Evolutionary conservation across 352 stramenopile genomes (phyloP).

Genomic region (Phytophthora macrochlamydospora): DNA sequence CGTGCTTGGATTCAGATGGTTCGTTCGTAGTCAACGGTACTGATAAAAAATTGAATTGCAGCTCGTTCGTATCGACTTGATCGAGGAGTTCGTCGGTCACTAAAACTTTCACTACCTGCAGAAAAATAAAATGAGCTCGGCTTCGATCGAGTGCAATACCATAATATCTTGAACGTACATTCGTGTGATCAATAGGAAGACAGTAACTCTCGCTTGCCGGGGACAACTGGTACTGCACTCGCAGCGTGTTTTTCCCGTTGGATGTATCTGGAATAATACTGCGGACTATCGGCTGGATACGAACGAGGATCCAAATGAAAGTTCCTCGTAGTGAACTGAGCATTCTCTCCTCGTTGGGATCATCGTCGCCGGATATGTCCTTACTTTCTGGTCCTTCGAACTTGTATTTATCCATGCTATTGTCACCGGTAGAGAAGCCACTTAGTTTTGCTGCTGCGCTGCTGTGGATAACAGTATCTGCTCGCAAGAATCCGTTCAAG

Average conservation of each 20-base stretch:
- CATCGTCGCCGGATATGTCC: neutral
- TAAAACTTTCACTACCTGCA: slow-evolving; percentile 52
- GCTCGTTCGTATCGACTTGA: slow-evolving; percentile 38
- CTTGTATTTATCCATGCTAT: slow-evolving; percentile 5
- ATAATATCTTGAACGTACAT: slow-evolving; percentile 29
- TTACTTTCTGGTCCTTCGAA: slow-evolving; percentile 16
- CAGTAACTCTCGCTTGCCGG: slow-evolving; percentile 58
- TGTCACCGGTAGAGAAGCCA: neutral
- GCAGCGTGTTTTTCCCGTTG: slow-evolving; percentile 9
- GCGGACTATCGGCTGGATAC: slow-evolving; percentile 36
- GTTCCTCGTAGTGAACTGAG: slow-evolving; percentile 31
- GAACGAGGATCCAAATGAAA: slow-evolving; percentile 58
- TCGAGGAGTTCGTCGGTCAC: slow-evolving; percentile 60
- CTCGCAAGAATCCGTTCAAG: slow-evolving; percentile 44
- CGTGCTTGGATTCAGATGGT: neutral
- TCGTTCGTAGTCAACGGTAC: slow-evolving; percentile 4
- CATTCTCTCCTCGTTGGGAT: slow-evolving; percentile 5
- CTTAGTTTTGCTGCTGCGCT: neutral
- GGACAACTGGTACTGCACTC: slow-evolving; percentile 64
- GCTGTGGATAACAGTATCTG: slow-evolving; percentile 20
- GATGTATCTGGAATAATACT: neutral
- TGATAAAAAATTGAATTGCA: slow-evolving; percentile 55
- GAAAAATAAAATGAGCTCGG: neutral
- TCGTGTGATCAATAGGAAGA: slow-evolving; percentile 58
- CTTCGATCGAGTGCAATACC: neutral